Conservation (phyloP, 2,329 filamentous ascomycete species). For the Apiospora arundinis region DNA sequence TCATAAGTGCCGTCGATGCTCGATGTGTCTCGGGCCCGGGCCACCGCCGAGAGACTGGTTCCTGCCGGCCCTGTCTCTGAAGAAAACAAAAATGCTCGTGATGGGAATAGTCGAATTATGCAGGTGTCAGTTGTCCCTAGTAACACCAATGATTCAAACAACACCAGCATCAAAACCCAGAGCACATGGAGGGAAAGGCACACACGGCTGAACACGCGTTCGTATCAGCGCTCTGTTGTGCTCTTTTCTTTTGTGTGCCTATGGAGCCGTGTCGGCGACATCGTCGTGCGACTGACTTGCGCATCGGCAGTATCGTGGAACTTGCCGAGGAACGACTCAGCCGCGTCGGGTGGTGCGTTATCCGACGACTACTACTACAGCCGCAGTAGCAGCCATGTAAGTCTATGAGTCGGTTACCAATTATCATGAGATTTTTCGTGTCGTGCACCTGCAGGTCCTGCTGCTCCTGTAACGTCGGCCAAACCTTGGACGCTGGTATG, state of each 20-base stretch:
- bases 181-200: background rate
- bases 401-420: background rate
- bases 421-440: background rate
- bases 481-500: background rate
- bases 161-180: background rate
- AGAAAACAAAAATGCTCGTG: background rate
- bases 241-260: background rate
- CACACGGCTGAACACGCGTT: background rate
- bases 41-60: background rate
- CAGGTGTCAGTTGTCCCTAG: background rate
- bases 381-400: too few relatives aligned
- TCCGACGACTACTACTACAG: background rate
- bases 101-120: background rate
- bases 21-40: background rate
- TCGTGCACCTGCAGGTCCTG: background rate
- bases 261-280: background rate
- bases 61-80: background rate
- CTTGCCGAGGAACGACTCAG: background rate
- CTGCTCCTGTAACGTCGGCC: background rate
- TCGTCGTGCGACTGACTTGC: background rate
- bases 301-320: too few relatives aligned
- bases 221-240: slow-evolving; percentile 3
- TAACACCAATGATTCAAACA: background rate
- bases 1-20: background rate
- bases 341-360: background rate